Base-by-base conservation (phyloP, 805 yeast genomes). In the Cyberlindnera galapagoensis region DNA sequence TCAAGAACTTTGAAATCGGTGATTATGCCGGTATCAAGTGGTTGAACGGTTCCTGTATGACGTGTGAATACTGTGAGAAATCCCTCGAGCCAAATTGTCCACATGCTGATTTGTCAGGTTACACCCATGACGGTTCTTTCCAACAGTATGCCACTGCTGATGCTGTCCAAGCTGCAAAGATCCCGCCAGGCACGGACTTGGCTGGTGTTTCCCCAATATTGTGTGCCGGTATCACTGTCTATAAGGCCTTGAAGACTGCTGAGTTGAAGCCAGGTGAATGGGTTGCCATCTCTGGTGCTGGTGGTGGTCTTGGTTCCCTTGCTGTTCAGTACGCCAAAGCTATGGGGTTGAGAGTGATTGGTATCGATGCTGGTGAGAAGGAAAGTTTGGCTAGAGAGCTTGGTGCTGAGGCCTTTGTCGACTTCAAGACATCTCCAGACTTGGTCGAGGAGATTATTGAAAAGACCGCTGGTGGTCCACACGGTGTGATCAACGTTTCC, bases 191-290 rank as follows among this genome's bases (percentile, higher is more conserved):
- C 32, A 64, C 82, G 19, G 87, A 85, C 54, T 69, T 83, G 48
- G 86, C 88, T 32, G 68, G 64, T 40, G 74, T 76, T 35, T 76
- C 94, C 5, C 94, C 95, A 47, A 75, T 84, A 52, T 71, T 85
- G 51, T 84, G 95, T 64, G 95, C 94, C 12, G 95, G 95, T 60
- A 73, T 84, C 62, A 84, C 95, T 23, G 94, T 81, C 34, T 84
- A 84, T 76, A 84, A 83, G 69, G 95, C 94, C 20, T 66, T 84
- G 56, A 83, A 83, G 70, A 80, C 81, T 27, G 83, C 92, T 21
- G 69, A 71, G 26, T 63, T 78, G 48, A 53, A 41, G 33, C 72
- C 85, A 33, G 87, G 86, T 42, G 70, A 79, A 44, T 78, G 82
- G 82, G 77, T 79, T 33, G 78, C 80, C 43, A 61, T 79, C 47